phyloP scores from a whole-genome alignment of 2,329 filamentous ascomycete genomes.

The Ophiostoma perfectum region DNA sequence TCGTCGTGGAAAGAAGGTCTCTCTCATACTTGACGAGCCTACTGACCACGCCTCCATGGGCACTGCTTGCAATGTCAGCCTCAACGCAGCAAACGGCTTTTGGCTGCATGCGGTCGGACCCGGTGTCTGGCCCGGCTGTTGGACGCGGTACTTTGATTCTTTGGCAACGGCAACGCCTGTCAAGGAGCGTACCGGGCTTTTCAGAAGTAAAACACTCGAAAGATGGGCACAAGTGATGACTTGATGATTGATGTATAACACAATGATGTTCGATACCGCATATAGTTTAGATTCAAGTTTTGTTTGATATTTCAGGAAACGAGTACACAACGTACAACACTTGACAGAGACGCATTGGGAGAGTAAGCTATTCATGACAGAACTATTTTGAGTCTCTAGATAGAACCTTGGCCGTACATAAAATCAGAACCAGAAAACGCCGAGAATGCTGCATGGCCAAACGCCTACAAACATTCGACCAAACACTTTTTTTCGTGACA shows the following conservation, averaged over 20 bases:
- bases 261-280: too few relatives aligned
- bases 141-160: conserved; percentile 15
- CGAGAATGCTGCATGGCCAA: conserved; percentile 21
- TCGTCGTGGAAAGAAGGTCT: background rate
- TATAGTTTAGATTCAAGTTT: too few relatives aligned
- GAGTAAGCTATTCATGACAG: conserved; percentile 10
- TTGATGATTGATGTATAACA: background rate
- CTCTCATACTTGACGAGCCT: background rate
- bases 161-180: background rate
- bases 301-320: too few relatives aligned
- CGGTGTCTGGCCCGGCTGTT: conserved; percentile 15
- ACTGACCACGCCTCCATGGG: background rate
- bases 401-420: conserved; percentile 15
- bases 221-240: background rate
- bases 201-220: background rate
- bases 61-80: background rate
- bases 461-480: conserved; percentile 24
- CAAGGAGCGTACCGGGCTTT: background rate
- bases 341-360: background rate
- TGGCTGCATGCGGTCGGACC: conserved; percentile 16
- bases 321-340: background rate
- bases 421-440: conserved; percentile 20
- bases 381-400: conserved; percentile 19
- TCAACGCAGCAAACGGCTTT: background rate
- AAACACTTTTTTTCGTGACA: conserved; percentile 18